Percentiles rank a stretch among this genome's conserved stretches.
Conservation (phyloP, 768 basidiomycete species). For the Tylopilus balloui region DNA sequence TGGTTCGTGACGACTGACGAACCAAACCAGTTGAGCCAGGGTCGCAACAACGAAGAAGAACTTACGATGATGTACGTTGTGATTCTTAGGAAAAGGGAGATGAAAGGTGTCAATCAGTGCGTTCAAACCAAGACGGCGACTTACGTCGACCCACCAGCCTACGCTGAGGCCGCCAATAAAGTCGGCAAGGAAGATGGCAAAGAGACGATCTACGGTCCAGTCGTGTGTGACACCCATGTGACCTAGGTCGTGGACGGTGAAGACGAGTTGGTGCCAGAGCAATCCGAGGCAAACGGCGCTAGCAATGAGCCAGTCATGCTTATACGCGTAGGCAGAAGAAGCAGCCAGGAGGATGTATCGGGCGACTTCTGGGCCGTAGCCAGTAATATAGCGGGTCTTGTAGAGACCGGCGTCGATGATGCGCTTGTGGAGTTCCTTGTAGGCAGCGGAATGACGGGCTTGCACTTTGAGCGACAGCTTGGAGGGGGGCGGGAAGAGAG, state of each 20-base stretch:
- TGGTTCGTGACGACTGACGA: slow-evolving; percentile 90
- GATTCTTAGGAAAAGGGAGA: slow-evolving; percentile 52
- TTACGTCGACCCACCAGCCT: slow-evolving; percentile 96
- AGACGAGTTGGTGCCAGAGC: slow-evolving; percentile 94
- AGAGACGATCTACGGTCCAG: slow-evolving; percentile 74
- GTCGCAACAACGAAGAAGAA: slow-evolving; percentile 15
- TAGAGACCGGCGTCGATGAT: slow-evolving; percentile 81
- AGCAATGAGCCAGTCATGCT: slow-evolving; percentile 56
- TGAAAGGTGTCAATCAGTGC: slow-evolving; percentile 4
- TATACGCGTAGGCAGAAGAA: slow-evolving; percentile 59
- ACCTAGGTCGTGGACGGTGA: slow-evolving; percentile 90
- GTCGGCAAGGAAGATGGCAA: slow-evolving; percentile 77
- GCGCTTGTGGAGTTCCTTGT: slow-evolving; percentile 71
- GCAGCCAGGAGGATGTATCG: slow-evolving; percentile 68
- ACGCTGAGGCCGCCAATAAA: slow-evolving; percentile 91
- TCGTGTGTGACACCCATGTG: slow-evolving; percentile 91
- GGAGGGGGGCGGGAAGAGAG: slow-evolving; percentile 52
- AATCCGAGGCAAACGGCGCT: slow-evolving; percentile 83
- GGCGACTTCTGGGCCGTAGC: slow-evolving; percentile 85
- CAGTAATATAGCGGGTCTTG: slow-evolving; percentile 73
- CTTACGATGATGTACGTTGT: slow-evolving; percentile 95
- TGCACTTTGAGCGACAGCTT: slow-evolving; percentile 54
- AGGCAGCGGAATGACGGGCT: slow-evolving; percentile 67
- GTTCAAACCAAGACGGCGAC: slow-evolving; percentile 33
- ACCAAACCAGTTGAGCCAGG: slow-evolving; percentile 3